A percentile compares a stretch with the other conserved stretches of the same genome.
Evolutionary conservation across 2,329 filamentous ascomycete genomes (phyloP).

Genomic region (Bipolaris gigantea): DNA sequence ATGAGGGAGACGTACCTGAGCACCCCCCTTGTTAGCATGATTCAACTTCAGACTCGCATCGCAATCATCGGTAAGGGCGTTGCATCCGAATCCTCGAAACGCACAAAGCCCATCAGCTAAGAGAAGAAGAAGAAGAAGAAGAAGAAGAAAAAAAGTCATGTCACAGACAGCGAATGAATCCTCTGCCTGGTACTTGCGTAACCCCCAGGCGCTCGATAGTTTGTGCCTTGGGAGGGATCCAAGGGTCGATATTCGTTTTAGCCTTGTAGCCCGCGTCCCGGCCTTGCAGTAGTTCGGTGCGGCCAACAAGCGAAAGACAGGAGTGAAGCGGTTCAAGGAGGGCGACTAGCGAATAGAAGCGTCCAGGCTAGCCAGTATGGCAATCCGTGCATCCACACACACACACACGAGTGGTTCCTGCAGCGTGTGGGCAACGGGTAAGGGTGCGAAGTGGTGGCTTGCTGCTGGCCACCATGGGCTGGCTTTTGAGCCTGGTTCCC

Average conservation of each 20-base stretch:
- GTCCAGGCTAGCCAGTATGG: background rate
- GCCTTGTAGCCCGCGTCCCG: background rate
- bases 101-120: background rate
- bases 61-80: constrained; percentile 14
- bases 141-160: background rate
- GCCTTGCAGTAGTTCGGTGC: background rate
- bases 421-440: background rate
- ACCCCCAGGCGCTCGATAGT: background rate
- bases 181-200: background rate
- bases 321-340: background rate
- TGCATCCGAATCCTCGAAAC: constrained; percentile 7
- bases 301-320: background rate
- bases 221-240: background rate
- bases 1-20: constrained; percentile 7
- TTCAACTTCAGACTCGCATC: constrained; percentile 13
- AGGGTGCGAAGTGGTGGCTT: background rate
- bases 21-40: constrained; percentile 17
- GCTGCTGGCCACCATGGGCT: background rate
- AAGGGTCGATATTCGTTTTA: background rate
- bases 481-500: background rate
- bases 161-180: background rate
- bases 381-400: too few species aligned
- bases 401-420: background rate
- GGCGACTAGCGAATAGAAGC: background rate
- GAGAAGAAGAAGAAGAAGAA: too few species aligned